A percentile compares a stretch with the other conserved stretches of the same genome.
phyloP scores from a whole-genome alignment of 768 basidiomycete species.

The Leccinum boreale region DNA sequence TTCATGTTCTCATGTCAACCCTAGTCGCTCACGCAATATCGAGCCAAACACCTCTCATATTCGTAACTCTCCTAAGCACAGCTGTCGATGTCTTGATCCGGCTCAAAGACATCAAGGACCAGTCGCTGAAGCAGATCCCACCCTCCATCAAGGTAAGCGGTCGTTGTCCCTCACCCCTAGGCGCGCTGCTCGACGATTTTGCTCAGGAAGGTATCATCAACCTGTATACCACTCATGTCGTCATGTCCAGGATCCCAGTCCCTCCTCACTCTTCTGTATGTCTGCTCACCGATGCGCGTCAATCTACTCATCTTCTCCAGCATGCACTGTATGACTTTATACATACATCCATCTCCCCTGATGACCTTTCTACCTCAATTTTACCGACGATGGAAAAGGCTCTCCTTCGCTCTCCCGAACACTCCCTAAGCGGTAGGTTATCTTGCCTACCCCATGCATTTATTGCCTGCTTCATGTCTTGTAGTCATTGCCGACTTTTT shows the following conservation, averaged over 20 bases:
- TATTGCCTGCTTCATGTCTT: neutral
- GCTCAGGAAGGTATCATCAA: constrained; percentile 53
- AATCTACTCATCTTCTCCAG: constrained; percentile 30
- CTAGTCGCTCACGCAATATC: constrained; percentile 52
- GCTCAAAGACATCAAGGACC: constrained; percentile 53
- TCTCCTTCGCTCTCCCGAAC: constrained; percentile 77
- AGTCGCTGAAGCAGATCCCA: constrained; percentile 40
- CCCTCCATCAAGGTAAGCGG: constrained; percentile 44
- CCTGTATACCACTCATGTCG: constrained; percentile 56
- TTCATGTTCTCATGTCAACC: constrained; percentile 50
- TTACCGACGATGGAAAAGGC: constrained; percentile 79
- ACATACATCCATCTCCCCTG: constrained; percentile 42
- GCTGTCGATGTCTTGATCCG: constrained; percentile 68
- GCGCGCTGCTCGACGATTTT: neutral
- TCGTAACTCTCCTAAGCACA: constrained; percentile 59
- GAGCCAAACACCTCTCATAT: constrained; percentile 38
- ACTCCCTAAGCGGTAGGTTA: constrained; percentile 58
- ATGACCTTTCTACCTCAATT: constrained; percentile 51
- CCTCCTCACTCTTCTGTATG: constrained; percentile 59
- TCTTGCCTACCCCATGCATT: neutral
- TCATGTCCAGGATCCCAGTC: constrained; percentile 66
- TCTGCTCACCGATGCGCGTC: constrained; percentile 2
- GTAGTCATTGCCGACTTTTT: constrained; percentile 61
- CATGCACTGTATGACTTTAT: constrained; percentile 63
- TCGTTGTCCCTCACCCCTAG: neutral